phyloP scores from a whole-genome alignment of 176 grass and related monocot species.

The Themeda triandra region DNA sequence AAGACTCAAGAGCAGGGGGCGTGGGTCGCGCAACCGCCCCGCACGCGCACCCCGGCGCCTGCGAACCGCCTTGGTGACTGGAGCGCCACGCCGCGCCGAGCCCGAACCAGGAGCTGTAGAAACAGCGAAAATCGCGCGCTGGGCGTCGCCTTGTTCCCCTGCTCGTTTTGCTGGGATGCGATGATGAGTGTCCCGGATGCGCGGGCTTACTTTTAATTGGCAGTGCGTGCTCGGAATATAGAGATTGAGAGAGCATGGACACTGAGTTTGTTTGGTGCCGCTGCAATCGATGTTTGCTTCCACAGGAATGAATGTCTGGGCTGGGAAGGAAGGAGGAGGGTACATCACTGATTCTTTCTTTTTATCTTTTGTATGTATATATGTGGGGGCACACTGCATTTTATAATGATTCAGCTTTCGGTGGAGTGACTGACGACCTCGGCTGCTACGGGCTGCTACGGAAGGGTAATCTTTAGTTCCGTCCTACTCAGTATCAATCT shows the following conservation, averaged over 20 bases:
- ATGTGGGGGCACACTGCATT: background rate
- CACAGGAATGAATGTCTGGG: conserved; percentile 15
- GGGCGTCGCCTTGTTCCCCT: background rate
- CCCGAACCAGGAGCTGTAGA: background rate
- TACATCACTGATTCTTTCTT: background rate
- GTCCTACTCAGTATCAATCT: background rate
- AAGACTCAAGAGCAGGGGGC: background rate
- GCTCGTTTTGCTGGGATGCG: background rate
- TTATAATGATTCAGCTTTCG: conserved; percentile 13
- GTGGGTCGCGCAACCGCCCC: background rate
- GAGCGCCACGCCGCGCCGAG: background rate
- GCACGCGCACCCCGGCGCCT: background rate
- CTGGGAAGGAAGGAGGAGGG: background rate
- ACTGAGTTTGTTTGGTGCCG: background rate
- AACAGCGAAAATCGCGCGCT: background rate
- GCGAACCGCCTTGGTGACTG: background rate
- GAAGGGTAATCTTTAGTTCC: background rate
- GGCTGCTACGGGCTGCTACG: background rate
- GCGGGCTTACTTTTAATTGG: background rate
- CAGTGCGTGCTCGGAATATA: background rate
- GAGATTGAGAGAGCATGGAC: background rate
- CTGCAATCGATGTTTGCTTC: conserved; percentile 31
- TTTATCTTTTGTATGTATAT: background rate
- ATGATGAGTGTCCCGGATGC: background rate
- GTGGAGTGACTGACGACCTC: background rate